phyloP scores from a whole-genome alignment of 768 basidiomycete genomes.

The Termitomyces sp. region DNA sequence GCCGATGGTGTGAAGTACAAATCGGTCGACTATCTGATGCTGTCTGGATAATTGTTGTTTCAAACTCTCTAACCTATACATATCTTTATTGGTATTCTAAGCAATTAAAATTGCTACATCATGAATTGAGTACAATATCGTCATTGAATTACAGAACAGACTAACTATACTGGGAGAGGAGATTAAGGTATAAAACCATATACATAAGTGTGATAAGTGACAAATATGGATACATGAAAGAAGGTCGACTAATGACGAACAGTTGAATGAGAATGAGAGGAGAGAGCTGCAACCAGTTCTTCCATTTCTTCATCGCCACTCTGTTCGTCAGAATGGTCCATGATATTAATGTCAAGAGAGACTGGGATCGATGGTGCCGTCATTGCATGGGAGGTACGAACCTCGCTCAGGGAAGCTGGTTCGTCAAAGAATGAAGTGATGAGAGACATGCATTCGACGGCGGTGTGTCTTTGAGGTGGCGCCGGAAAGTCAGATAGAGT shows the following conservation, averaged over 20 bases:
- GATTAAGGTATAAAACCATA: not conserved
- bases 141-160: not conserved
- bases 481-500: conserved; percentile 67
- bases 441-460: conserved; percentile 32
- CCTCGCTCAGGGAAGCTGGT: conserved; percentile 14
- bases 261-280: conserved; percentile 17
- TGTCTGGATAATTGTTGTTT: not conserved
- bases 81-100: no score
- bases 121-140: not conserved
- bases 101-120: not conserved
- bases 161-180: not conserved
- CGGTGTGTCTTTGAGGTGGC: conserved; percentile 38
- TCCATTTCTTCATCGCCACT: conserved; percentile 21
- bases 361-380: conserved; percentile 6
- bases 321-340: not conserved
- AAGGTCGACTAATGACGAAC: conserved; percentile 1
- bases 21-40: no score
- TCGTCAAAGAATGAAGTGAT: conserved; percentile 39
- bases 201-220: not conserved
- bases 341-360: not conserved
- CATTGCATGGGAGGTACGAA: conserved; percentile 3
- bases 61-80: not conserved
- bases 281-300: conserved; percentile 20
- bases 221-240: not conserved
- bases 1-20: conserved; percentile 49